These are phyloP conservation scores for Hammondia hammondi DNA, from an alignment of 169 alveolate species.

Conservation along the genomic window DNA sequence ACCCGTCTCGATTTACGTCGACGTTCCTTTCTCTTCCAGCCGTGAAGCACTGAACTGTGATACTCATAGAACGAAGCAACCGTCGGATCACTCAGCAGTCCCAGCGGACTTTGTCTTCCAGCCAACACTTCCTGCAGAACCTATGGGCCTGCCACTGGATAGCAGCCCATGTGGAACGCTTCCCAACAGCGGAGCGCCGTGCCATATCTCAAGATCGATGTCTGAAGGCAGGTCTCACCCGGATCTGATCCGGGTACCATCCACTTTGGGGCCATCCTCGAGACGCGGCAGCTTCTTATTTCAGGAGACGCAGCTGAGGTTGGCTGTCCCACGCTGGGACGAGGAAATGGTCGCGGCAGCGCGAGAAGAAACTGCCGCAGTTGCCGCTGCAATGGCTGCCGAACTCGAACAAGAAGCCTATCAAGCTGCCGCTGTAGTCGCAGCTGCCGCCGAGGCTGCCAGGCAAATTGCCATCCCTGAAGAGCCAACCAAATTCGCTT, in stretches of 20 bases:
- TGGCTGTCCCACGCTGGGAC: conserved; percentile 3
- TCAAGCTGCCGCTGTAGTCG: conserved; percentile 18
- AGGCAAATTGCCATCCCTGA: background rate
- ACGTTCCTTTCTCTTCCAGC: conserved; percentile 11
- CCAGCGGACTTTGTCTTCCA: background rate
- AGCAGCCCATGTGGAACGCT: too few relatives aligned
- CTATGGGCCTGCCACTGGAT: too few relatives aligned
- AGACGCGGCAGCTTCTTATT: conserved; percentile 8
- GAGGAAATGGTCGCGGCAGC: conserved; percentile 17
- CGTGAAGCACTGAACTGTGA: background rate
- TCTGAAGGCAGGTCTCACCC: background rate
- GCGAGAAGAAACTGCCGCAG: background rate
- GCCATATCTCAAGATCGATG: background rate
- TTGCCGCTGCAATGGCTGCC: conserved; percentile 19
- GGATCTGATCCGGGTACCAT: background rate
- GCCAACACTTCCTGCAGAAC: background rate
- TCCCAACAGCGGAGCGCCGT: background rate
- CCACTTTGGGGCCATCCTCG: background rate
- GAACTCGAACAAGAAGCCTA: conserved; percentile 34
- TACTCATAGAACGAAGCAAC: background rate
- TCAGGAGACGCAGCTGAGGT: conserved; percentile 4
- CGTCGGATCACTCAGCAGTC: background rate
- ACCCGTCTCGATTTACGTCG: conserved; percentile 29
- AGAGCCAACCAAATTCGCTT: background rate
- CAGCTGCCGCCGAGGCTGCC: conserved; percentile 38